Percentiles rank a stretch among this genome's conserved stretches.
Evolutionary conservation across 2,329 filamentous ascomycete species (phyloP).

Genomic region (Cercospora sp.): DNA sequence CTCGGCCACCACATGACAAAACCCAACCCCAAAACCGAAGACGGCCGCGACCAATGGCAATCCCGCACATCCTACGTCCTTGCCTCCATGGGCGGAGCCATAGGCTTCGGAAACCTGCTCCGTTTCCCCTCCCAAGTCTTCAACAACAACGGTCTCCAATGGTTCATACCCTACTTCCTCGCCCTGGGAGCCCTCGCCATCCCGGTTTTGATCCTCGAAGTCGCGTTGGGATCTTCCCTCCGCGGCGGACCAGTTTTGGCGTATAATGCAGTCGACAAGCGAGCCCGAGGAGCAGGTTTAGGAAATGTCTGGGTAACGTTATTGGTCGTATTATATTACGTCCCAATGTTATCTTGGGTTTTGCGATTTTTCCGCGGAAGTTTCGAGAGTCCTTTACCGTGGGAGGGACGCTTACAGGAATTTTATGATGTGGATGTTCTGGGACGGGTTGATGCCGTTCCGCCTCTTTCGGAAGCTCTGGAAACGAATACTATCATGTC

Average conservation of each 20-base stretch:
- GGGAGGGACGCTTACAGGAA: constrained; percentile 45
- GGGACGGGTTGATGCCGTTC: constrained; percentile 47
- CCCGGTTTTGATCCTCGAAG: constrained; percentile 57
- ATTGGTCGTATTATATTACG: constrained; percentile 58
- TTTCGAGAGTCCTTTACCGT: constrained; percentile 56
- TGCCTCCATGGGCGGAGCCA: constrained; percentile 60
- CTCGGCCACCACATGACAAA: constrained; percentile 13
- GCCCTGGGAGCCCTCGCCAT: constrained; percentile 59
- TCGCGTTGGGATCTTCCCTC: constrained; percentile 55
- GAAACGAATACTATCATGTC: constrained; percentile 46
- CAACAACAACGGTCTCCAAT: constrained; percentile 61
- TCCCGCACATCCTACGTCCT: constrained; percentile 57
- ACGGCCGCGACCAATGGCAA: constrained; percentile 56
- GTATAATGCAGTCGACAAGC: constrained; percentile 51
- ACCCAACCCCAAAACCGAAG: constrained; percentile 21
- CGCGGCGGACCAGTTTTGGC: constrained; percentile 38
- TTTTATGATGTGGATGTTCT: constrained; percentile 56
- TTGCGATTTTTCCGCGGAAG: constrained; percentile 60
- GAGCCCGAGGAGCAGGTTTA: constrained; percentile 56
- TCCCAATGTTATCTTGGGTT: constrained; percentile 59
- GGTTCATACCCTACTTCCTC: constrained; percentile 60
- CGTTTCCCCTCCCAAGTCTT: constrained; percentile 60
- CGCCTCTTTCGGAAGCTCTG: constrained; percentile 38
- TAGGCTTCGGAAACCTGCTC: constrained; percentile 59
- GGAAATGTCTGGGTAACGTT: constrained; percentile 55